phyloP scores from a whole-genome alignment of 805 yeast genomes.

The Suhomyces kilbournensis region DNA sequence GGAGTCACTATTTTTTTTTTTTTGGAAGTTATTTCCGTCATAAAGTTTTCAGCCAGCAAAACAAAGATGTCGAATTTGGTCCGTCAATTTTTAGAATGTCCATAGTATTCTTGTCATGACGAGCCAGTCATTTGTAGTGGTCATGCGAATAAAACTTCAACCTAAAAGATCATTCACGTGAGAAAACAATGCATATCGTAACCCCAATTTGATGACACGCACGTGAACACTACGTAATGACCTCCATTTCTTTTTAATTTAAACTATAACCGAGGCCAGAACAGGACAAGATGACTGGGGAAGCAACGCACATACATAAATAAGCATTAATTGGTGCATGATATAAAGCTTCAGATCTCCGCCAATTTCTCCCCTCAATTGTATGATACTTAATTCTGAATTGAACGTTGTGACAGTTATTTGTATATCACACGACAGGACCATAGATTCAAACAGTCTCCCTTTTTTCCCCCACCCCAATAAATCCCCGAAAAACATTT shows the following conservation, averaged over 20 bases:
- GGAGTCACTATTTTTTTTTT: constrained; percentile 3
- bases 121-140: background rate
- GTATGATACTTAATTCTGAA: background rate
- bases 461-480: background rate
- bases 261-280: background rate
- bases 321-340: background rate
- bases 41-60: background rate
- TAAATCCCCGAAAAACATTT: too few species aligned
- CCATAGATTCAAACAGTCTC: background rate
- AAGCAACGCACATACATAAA: background rate
- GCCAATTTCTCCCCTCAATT: background rate
- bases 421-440: background rate
- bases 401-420: background rate
- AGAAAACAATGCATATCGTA: background rate
- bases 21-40: background rate
- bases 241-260: background rate
- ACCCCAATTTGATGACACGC: background rate
- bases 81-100: too few species aligned
- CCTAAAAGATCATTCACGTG: constrained; percentile 1
- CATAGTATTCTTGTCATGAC: background rate
- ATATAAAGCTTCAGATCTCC: background rate
- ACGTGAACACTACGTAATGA: background rate
- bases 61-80: background rate
- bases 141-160: background rate
- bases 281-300: background rate